Evolutionary conservation across 805 yeast species (phyloP).

Genomic region (Grigorovia humatica): DNA sequence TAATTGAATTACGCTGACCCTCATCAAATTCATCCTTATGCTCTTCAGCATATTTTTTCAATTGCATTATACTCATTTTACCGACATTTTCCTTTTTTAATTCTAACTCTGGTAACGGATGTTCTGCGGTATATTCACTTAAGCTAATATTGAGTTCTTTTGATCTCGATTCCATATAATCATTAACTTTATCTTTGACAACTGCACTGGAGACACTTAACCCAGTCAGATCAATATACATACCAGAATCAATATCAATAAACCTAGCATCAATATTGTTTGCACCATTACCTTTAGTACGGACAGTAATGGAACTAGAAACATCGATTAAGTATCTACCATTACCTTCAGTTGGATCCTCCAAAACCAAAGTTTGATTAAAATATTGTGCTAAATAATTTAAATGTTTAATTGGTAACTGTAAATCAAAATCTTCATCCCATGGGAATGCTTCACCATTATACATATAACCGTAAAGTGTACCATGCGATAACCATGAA

Average conservation of each 20-base stretch:
- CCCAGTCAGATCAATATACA: slow-evolving; percentile 66
- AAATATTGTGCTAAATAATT: slow-evolving; percentile 34
- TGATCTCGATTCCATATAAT: slow-evolving; percentile 1
- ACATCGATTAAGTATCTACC: slow-evolving; percentile 46
- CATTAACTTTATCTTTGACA: slow-evolving; percentile 4
- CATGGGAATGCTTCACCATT: slow-evolving; percentile 54
- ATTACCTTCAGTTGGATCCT: slow-evolving; percentile 40
- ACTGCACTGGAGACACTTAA: slow-evolving; percentile 36
- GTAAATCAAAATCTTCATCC: slow-evolving; percentile 60
- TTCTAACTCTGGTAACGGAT: not conserved
- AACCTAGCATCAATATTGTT: slow-evolving; percentile 67
- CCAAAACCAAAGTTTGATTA: slow-evolving; percentile 37
- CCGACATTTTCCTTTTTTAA: slow-evolving; percentile 6
- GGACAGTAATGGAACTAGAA: slow-evolving; percentile 42
- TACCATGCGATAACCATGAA: slow-evolving; percentile 60
- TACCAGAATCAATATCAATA: slow-evolving; percentile 59
- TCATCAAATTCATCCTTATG: slow-evolving; percentile 8
- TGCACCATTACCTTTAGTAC: slow-evolving; percentile 46
- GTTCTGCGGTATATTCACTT: not conserved
- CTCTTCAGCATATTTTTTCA: slow-evolving; percentile 7
- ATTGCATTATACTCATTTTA: slow-evolving; percentile 4
- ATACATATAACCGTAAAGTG: slow-evolving; percentile 55
- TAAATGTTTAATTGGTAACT: slow-evolving; percentile 43
- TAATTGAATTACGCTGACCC: slow-evolving; percentile 5
- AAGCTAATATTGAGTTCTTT: not conserved